Base-by-base conservation (phyloP, 148 eudicot genomes). In the Simmondsia chinensis region DNA sequence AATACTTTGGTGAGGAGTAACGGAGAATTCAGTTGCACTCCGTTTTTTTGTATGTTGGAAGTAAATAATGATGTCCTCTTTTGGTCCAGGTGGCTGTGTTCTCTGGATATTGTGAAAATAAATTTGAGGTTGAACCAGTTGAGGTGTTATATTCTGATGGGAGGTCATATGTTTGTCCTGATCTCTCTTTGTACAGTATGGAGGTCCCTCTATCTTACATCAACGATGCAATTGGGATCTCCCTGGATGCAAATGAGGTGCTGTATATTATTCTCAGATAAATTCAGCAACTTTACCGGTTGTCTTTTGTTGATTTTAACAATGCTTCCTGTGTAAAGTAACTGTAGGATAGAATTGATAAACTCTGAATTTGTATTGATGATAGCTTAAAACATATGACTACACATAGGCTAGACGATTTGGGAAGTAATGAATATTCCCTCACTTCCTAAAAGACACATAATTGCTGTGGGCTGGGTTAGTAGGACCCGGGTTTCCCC, bases 91-190 rank as follows among this genome's bases (percentile, higher is more conserved):
- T 91, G 22, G 71, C 95, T 33, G 82, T 91, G 95, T 91, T 91
- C 43, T 82, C 97, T 19, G 64, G 64, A 22, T 91, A 85, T 46
- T 85, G 97, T 52, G 68, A 76, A 44, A 66, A 53, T 28, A 82
- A 76, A 63, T 91, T 82, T 62, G 95, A 81, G 64, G 80, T 85
- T 60, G 95, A 89, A 64, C 93, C 97, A 27, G 97, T 89, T 57
- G 79, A 82, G 73, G 95, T 91, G 47, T 60, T 65, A 20, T 65
- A 82, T 37, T 35, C 85, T 50, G 79, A 76, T 72, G 97, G 88
- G 29, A 63, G 54, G 64, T 76, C 93, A 32, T 54, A 53, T 54
- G 56, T 70, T 31, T 79, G 56, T 65, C 99, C 99, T 27, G 89
- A 85, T 59, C 65, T 91, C 22, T 82, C 94, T 19, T 58, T 63